These are phyloP conservation scores for Glomus cerebriforme DNA, from an alignment of 192 early-diverging fungal species.

Conservation along the genomic window DNA sequence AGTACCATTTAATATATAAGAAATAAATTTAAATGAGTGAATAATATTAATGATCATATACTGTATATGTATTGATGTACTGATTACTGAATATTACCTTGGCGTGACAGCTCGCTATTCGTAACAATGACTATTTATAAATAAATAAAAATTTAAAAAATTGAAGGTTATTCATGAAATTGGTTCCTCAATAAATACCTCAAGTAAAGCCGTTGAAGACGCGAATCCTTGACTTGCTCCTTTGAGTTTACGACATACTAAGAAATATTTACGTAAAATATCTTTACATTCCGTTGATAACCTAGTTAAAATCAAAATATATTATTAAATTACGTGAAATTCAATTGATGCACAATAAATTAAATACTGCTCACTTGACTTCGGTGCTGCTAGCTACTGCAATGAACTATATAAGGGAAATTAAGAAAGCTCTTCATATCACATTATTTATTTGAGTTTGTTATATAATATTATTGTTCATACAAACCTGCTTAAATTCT, in stretches of 20 bases:
- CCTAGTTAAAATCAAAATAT: background rate
- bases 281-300: slow-evolving; percentile 30
- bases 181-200: background rate
- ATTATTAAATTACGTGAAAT: too few species aligned
- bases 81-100: background rate
- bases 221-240: slow-evolving; percentile 23
- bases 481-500: slow-evolving; percentile 11
- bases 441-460: background rate
- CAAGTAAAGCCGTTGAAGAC: slow-evolving; percentile 25
- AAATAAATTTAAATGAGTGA: background rate
- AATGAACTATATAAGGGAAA: slow-evolving; percentile 2
- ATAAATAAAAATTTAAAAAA: too few species aligned
- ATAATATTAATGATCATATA: slow-evolving; percentile 4
- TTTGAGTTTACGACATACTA: slow-evolving; percentile 21
- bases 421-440: too few species aligned
- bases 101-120: slow-evolving; percentile 13
- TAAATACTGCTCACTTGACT: background rate
- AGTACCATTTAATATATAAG: background rate
- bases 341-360: background rate
- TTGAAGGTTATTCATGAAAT: background rate
- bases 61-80: background rate
- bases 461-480: background rate
- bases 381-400: slow-evolving; percentile 1
- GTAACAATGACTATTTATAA: background rate
- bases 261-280: slow-evolving; percentile 17